A percentile compares a stretch with the other conserved stretches of the same genome.
Evolutionary conservation across 345 rosid species (phyloP).

Genomic region (Lepidium sativum): DNA sequence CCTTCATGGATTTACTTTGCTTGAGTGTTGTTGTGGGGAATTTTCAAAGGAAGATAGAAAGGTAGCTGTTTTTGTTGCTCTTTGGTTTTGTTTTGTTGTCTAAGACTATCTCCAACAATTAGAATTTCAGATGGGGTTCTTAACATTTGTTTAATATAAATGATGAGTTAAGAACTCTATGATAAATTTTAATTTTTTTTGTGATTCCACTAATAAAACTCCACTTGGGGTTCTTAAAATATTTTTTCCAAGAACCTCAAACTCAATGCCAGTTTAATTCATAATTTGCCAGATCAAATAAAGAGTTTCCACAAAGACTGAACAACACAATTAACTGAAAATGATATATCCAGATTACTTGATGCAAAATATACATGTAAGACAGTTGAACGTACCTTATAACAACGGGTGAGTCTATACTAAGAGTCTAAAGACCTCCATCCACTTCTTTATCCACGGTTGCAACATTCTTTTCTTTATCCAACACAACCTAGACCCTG

Average conservation of each 20-base stretch:
- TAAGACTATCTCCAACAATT: too few relatives aligned
- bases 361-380: not conserved
- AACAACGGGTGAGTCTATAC: conserved; percentile 74
- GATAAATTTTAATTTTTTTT: too few relatives aligned
- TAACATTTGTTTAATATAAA: too few relatives aligned
- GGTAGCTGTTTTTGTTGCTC: conserved; percentile 17
- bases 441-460: conserved; percentile 93
- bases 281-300: not conserved
- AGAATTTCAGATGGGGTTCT: too few relatives aligned
- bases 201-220: too few relatives aligned
- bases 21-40: conserved; percentile 26
- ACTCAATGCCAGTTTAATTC: not conserved
- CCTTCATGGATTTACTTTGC: not conserved
- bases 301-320: not conserved
- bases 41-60: conserved; percentile 19
- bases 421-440: conserved; percentile 81
- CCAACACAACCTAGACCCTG: too few relatives aligned
- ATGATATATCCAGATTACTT: too few relatives aligned
- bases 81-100: conserved; percentile 21
- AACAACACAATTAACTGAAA: too few relatives aligned
- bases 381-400: conserved; percentile 46
- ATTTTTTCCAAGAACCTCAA: too few relatives aligned
- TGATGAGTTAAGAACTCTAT: too few relatives aligned
- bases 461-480: conserved; percentile 58
- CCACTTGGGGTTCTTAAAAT: too few relatives aligned